phyloP scores from a whole-genome alignment of 352 stramenopile genomes.

The Pythium coloratum region DNA sequence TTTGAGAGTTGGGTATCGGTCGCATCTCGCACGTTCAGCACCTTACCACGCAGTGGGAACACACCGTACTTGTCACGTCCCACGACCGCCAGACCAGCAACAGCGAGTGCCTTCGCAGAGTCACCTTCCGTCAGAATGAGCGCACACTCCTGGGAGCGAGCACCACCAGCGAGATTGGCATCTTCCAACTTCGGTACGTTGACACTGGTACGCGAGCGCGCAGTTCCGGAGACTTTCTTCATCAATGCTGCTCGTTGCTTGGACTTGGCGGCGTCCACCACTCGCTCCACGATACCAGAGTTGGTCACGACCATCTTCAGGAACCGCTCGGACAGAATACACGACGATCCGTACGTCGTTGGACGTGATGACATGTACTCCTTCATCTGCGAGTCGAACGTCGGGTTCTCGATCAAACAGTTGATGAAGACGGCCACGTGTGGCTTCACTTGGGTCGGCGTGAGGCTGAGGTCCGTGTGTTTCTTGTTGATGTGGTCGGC shows the following conservation, averaged over 20 bases:
- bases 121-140: slow-evolving; percentile 99
- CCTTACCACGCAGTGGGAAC: slow-evolving; percentile 98
- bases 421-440: slow-evolving; percentile 99
- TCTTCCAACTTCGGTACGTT: slow-evolving; percentile 99
- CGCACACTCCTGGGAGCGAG: slow-evolving; percentile 91
- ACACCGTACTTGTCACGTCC: slow-evolving; percentile 98
- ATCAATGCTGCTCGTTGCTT: slow-evolving; percentile 94
- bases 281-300: slow-evolving; percentile 93
- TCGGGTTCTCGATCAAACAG: slow-evolving; percentile 98
- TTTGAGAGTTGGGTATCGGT: slow-evolving; percentile 86
- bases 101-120: slow-evolving; percentile 98
- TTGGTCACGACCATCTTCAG: slow-evolving; percentile 95
- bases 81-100: slow-evolving; percentile 98
- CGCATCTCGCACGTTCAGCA: slow-evolving; percentile 90
- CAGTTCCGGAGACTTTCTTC: slow-evolving; percentile 76
- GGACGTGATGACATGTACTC: slow-evolving; percentile 96
- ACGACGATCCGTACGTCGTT: slow-evolving; percentile 87
- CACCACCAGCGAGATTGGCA: slow-evolving; percentile 95
- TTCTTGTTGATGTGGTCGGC: slow-evolving; percentile 96
- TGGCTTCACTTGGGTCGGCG: slow-evolving; percentile 95
- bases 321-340: slow-evolving; percentile 92
- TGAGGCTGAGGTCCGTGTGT: slow-evolving; percentile 92
- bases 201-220: slow-evolving; percentile 66
- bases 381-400: slow-evolving; percentile 99
- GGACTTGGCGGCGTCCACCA: slow-evolving; percentile 92